A percentile compares a stretch with the other conserved stretches of the same genome.
Conservation (phyloP, 192 early-diverging fungal genomes). For the Backusella tarrabulga region DNA sequence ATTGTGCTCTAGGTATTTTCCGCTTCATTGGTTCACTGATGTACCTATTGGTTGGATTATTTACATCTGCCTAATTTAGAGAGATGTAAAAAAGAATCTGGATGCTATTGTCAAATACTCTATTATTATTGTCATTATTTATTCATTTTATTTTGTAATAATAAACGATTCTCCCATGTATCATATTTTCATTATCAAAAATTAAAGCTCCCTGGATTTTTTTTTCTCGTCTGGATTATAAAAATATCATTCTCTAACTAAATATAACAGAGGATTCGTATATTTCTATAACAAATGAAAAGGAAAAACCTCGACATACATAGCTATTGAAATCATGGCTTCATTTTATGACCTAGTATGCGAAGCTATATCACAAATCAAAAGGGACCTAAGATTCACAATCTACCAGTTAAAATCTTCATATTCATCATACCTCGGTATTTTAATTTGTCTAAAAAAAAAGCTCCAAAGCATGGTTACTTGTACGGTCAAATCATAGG, state of each 20-base stretch:
- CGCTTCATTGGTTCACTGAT: slow-evolving; percentile 70
- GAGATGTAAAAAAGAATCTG: background rate
- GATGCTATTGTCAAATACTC: background rate
- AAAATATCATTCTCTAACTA: background rate
- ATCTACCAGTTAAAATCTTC: background rate
- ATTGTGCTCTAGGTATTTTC: slow-evolving; percentile 67
- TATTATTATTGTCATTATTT: background rate
- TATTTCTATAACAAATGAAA: background rate
- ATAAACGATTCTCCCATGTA: background rate
- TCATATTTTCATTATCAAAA: background rate
- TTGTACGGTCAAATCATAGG: background rate
- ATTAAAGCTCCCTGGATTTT: background rate
- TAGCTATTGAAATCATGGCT: no score
- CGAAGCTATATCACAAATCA: no score
- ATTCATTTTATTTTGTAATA: background rate
- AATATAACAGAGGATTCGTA: background rate
- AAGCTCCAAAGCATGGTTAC: background rate
- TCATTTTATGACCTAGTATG: no score
- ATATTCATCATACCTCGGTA: background rate
- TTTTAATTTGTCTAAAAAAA: background rate
- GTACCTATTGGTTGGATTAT: slow-evolving; percentile 60
- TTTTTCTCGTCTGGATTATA: background rate
- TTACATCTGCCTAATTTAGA: slow-evolving; percentile 23
- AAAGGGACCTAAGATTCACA: no score
- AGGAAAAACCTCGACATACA: background rate